Base-by-base conservation (phyloP, 495 filamentous ascomycete genomes). In the Eremomyces bilateralis region DNA sequence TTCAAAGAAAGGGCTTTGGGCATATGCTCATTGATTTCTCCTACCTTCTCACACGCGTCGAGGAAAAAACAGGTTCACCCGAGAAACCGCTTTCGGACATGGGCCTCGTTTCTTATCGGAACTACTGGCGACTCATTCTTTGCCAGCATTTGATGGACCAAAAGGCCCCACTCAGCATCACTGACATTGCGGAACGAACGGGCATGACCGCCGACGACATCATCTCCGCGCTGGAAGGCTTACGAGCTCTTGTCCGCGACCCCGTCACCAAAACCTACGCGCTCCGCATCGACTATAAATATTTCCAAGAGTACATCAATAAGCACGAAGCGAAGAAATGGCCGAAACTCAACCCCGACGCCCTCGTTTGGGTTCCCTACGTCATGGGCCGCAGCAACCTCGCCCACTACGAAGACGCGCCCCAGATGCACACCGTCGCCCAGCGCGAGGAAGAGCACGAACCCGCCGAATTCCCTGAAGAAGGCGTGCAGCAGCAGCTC, bases 1-100 rank as follows among this genome's bases (percentile, higher is more conserved):
- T 94, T 43, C 85, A 94, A 49, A 78, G 88, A 11, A 92, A 93
- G 53, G 88, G 88, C 40, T 97, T 94, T 45, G 88, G 90, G 1
- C 84, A 93, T 47, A 68, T 95, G 5, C 64, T 97, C 8, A 97
- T 97, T 45, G 85, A 94, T 50, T 97, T 97, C 46, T 97, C 88
- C 0, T 97, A 97, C 44, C 76, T 95, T 3, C 65, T 97, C 21
- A 94, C 88, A 0, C 69, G 81, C 33, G 79, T 84, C 2, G 88
- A 97, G 55, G 70, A 76, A 46, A 93, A 93, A 50, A 92, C 81
- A 2, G 88, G 88, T 4, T 94, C 88, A 0, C 88, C 88, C 2
- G 88, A 97, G 51, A 97, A 97, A 53, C 88, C 88, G 0, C 69
- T 97, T 3, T 95, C 88, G 0, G 88, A 97, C 53, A 90, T 97